phyloP scores from a whole-genome alignment of 441 rosid genomes.

The Jatropha multifida region DNA sequence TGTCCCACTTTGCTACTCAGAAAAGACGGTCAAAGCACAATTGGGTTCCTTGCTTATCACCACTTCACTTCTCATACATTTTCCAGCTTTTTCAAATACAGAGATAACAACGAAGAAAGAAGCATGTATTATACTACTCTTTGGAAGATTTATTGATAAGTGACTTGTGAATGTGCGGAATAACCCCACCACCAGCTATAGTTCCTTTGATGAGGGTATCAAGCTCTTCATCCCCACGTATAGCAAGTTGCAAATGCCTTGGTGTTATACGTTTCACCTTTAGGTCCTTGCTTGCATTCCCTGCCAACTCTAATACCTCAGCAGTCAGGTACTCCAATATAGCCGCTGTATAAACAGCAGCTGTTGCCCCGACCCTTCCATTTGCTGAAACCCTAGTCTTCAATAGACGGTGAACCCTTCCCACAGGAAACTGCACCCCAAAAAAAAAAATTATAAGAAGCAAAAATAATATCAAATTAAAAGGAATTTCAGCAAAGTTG shows the following conservation, averaged over 20 bases:
- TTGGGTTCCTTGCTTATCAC: background rate
- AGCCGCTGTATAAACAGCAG: conserved; percentile 89
- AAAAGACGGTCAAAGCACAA: conserved; percentile 1
- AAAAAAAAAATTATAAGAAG: background rate
- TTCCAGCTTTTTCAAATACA: conserved; percentile 14
- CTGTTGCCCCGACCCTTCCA: conserved; percentile 93
- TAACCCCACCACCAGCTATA: conserved; percentile 94
- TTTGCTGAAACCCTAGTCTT: conserved; percentile 75
- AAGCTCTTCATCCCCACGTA: conserved; percentile 85
- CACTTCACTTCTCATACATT: conserved; percentile 11
- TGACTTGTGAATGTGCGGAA: conserved; percentile 92
- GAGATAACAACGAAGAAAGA: conserved; percentile 12
- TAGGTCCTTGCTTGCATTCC: conserved; percentile 91
- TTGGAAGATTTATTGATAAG: conserved; percentile 89
- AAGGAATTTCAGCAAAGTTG: background rate
- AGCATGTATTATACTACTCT: conserved; percentile 41
- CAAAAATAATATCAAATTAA: background rate
- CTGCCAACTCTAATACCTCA: conserved; percentile 90
- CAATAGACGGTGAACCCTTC: conserved; percentile 80
- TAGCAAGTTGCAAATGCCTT: conserved; percentile 90
- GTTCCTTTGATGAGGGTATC: conserved; percentile 95
- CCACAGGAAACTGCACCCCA: conserved; percentile 78
- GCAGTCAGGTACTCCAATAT: conserved; percentile 85
- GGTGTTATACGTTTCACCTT: conserved; percentile 91
- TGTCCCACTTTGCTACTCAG: conserved; percentile 16